phyloP scores from a whole-genome alignment of 2,329 filamentous ascomycete species.

The Sporothrix luriei region DNA sequence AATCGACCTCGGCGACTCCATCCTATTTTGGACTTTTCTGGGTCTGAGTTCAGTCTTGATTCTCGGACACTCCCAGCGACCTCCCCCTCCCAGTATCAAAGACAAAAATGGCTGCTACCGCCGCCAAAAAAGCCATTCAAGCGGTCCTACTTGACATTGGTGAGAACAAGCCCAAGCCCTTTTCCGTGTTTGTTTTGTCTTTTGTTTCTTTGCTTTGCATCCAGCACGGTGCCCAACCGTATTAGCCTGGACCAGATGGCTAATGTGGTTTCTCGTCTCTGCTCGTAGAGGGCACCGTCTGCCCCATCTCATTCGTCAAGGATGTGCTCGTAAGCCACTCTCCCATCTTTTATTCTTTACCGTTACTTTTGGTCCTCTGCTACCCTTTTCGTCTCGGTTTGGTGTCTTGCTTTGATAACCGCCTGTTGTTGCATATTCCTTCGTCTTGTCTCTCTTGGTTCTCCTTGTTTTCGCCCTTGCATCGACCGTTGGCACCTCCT shows the following conservation, averaged over 20 bases:
- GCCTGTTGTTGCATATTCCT: neutral
- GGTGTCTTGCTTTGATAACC: neutral
- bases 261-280: constrained; percentile 41
- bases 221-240: constrained; percentile 31
- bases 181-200: neutral
- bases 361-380: neutral
- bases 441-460: neutral
- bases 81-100: constrained; percentile 1
- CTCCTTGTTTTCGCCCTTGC: constrained; percentile 21
- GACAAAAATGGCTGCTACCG: constrained; percentile 33
- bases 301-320: constrained; percentile 82
- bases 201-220: constrained; percentile 9
- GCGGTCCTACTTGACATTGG: constrained; percentile 62
- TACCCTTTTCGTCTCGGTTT: neutral
- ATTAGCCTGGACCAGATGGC: constrained; percentile 46
- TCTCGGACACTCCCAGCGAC: constrained; percentile 4
- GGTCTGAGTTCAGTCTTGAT: neutral
- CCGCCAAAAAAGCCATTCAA: constrained; percentile 44
- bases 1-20: constrained; percentile 12
- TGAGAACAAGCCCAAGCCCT: constrained; percentile 43
- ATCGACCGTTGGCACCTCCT: constrained; percentile 11
- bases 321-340: constrained; percentile 70
- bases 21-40: neutral
- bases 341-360: constrained; percentile 28
- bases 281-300: constrained; percentile 73